These are phyloP conservation scores for Ceratobasidium sp. DNA, from an alignment of 1,284 basidiomycete species.

Conservation along the genomic window DNA sequence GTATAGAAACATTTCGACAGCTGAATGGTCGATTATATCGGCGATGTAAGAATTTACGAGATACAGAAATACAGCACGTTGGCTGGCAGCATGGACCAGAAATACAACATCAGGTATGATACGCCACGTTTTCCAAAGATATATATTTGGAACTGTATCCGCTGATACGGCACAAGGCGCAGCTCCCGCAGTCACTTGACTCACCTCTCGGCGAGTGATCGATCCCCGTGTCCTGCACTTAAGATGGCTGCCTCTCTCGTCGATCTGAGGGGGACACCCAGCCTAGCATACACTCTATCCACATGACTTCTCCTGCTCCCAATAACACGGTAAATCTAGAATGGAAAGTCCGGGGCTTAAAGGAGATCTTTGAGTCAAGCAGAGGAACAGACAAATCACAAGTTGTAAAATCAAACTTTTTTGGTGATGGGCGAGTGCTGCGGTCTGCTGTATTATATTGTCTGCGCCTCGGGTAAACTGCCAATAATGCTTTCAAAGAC, in stretches of 20 bases:
- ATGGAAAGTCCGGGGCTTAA: slow-evolving; percentile 78
- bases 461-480: background rate
- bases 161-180: background rate
- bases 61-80: too few relatives aligned
- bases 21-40: too few relatives aligned
- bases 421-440: slow-evolving; percentile 65
- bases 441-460: background rate
- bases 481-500: background rate
- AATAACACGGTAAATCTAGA: slow-evolving; percentile 77
- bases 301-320: background rate
- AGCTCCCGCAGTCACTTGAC: background rate
- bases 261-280: too few relatives aligned
- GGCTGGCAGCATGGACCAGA: too few relatives aligned
- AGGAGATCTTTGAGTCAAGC: slow-evolving; percentile 75
- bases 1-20: too few relatives aligned
- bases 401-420: slow-evolving; percentile 73
- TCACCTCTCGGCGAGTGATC: background rate
- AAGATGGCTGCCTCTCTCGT: too few relatives aligned
- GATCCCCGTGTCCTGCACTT: too few relatives aligned
- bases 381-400: slow-evolving; percentile 79
- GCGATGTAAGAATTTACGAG: too few relatives aligned
- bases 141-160: background rate
- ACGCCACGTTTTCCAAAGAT: background rate
- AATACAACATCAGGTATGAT: background rate
- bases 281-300: too few relatives aligned